These are phyloP conservation scores for Nannochloropsis gaditana DNA, from an alignment of 108 stramenopile species.

Conservation along the genomic window DNA sequence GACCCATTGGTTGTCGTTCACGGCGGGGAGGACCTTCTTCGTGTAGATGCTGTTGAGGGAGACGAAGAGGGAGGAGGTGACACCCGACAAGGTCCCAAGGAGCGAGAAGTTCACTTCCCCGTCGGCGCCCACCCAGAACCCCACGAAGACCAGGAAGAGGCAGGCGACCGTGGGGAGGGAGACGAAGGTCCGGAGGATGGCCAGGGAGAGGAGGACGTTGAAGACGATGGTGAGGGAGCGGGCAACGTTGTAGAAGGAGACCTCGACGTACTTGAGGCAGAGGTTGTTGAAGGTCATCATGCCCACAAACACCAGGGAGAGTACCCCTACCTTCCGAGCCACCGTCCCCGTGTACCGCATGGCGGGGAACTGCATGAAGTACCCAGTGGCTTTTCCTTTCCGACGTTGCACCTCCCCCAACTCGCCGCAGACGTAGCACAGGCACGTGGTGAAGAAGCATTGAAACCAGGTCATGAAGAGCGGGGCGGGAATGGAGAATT, in stretches of 20 bases:
- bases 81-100: slow-evolving; percentile 71
- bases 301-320: slow-evolving; percentile 78
- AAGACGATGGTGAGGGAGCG: slow-evolving; percentile 86
- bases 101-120: slow-evolving; percentile 76
- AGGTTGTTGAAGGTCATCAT: slow-evolving; percentile 96
- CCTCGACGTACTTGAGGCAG: slow-evolving; percentile 84
- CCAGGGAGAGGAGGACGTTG: slow-evolving; percentile 73
- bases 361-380: slow-evolving; percentile 78
- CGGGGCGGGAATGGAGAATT: slow-evolving; percentile 71
- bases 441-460: slow-evolving; percentile 73
- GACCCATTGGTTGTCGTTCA: slow-evolving; percentile 85
- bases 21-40: slow-evolving; percentile 70
- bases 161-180: slow-evolving; percentile 65
- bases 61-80: slow-evolving; percentile 79
- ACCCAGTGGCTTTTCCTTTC: slow-evolving; percentile 41
- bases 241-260: slow-evolving; percentile 93
- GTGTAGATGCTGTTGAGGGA: slow-evolving; percentile 89
- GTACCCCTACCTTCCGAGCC: slow-evolving; percentile 64
- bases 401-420: slow-evolving; percentile 53
- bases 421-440: slow-evolving; percentile 71
- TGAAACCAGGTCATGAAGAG: slow-evolving; percentile 92
- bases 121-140: slow-evolving; percentile 76
- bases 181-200: slow-evolving; percentile 68
- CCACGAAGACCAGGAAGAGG: slow-evolving; percentile 71
- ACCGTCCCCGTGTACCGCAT: slow-evolving; percentile 61